phyloP scores from a whole-genome alignment of 169 alveolate species.

The Plasmodium gallinaceum region DNA sequence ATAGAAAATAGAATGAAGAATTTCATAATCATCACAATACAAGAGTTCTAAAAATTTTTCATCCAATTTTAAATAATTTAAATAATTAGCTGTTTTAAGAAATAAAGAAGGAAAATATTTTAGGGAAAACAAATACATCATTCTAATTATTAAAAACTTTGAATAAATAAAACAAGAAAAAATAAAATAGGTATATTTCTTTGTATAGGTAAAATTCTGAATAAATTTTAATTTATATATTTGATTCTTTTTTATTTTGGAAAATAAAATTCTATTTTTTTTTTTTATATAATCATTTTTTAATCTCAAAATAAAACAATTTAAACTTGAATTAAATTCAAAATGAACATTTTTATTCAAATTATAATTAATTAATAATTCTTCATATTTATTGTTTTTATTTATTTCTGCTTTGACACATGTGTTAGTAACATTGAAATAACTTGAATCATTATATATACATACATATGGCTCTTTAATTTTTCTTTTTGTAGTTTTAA shows the following conservation, averaged over 20 bases:
- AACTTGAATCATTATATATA: constrained; percentile 52
- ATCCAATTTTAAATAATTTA: constrained; percentile 32
- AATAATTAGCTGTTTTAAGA: constrained; percentile 56
- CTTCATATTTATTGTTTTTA: constrained; percentile 46
- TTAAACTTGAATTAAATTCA: constrained; percentile 20
- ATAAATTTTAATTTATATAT: constrained; percentile 32
- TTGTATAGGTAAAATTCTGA: constrained; percentile 31
- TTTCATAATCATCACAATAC: constrained; percentile 2
- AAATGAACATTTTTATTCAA: constrained; percentile 50
- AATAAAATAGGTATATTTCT: constrained; percentile 47
- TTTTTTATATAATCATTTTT: constrained; percentile 59
- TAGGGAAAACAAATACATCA: constrained; percentile 54
- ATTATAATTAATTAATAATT: constrained; percentile 17
- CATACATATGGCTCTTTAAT: constrained; percentile 20
- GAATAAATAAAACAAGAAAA: constrained; percentile 42
- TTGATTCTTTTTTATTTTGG: constrained; percentile 9
- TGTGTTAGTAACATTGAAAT: constrained; percentile 14
- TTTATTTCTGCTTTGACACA: constrained; percentile 14
- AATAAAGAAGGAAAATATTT: constrained; percentile 51
- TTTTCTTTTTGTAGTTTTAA: neutral
- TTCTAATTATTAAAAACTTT: constrained; percentile 5
- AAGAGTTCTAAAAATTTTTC: constrained; percentile 1
- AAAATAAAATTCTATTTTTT: constrained; percentile 44
- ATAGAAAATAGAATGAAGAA: constrained; percentile 13
- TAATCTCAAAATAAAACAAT: constrained; percentile 30